Evolutionary conservation across 805 yeast genomes (phyloP).

Genomic region (Saccharomycopsis fibuligera): DNA sequence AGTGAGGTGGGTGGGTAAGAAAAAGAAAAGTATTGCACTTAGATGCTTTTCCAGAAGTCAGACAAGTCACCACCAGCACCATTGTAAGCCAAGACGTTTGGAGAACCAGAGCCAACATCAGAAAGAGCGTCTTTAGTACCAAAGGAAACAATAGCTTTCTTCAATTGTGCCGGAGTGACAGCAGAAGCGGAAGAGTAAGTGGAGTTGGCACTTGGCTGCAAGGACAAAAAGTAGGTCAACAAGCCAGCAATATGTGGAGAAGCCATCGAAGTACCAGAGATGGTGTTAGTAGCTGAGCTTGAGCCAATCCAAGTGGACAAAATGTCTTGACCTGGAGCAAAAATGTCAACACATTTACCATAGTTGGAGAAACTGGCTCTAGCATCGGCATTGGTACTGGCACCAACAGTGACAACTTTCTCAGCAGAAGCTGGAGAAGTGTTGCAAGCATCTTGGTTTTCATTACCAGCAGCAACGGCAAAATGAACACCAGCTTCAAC

Average conservation of each 20-base stretch:
- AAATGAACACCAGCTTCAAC: conserved; percentile 50
- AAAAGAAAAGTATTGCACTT: not conserved
- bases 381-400: conserved; percentile 38
- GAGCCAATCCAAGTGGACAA: conserved; percentile 68
- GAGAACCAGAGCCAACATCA: conserved; percentile 43
- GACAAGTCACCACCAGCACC: conserved; percentile 53
- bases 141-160: conserved; percentile 44
- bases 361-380: conserved; percentile 48
- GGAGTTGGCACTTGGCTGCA: conserved; percentile 46
- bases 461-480: conserved; percentile 88
- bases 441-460: conserved; percentile 86
- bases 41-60: conserved; percentile 37
- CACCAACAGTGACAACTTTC: conserved; percentile 48
- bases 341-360: conserved; percentile 86
- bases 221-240: conserved; percentile 49
- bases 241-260: conserved; percentile 55
- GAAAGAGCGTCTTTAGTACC: conserved; percentile 43
- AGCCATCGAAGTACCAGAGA: conserved; percentile 62
- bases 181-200: conserved; percentile 40
- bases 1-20: not conserved
- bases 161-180: conserved; percentile 47
- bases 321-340: conserved; percentile 92
- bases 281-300: conserved; percentile 40
- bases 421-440: conserved; percentile 82
- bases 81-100: conserved; percentile 53